Evolutionary conservation across 2,329 filamentous ascomycete genomes (phyloP).

Genomic region (Paecilomyces dactylethromorphus): DNA sequence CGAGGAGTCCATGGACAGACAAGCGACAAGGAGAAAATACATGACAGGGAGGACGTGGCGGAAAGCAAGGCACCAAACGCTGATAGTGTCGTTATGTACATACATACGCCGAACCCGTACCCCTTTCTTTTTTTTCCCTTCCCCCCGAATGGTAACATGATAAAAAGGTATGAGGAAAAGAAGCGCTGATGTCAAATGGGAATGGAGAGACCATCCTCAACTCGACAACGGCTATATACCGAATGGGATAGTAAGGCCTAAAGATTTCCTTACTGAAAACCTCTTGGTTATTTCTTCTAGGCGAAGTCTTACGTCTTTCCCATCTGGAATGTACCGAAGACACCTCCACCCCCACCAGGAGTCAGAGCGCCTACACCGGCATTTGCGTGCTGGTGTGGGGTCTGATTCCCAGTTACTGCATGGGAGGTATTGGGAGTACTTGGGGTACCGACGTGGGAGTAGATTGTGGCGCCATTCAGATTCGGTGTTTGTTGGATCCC

Average conservation of each 20-base stretch:
- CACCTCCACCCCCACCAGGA: constrained; percentile 66
- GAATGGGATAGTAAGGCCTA: not conserved
- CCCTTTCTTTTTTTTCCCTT: not conserved
- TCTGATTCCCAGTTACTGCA: constrained; percentile 41
- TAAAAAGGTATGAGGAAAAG: not conserved
- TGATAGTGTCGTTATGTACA: not conserved
- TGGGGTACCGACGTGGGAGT: constrained; percentile 47
- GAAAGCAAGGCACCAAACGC: not conserved
- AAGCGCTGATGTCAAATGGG: not conserved
- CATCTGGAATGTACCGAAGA: constrained; percentile 63
- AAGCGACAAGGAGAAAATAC: not conserved
- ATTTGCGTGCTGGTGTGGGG: constrained; percentile 47
- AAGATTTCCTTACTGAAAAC: not conserved
- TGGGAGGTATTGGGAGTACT: constrained; percentile 62
- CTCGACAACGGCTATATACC: not conserved
- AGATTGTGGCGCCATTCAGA: constrained; percentile 49
- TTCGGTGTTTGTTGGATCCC: constrained; percentile 45
- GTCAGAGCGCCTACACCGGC: constrained; percentile 64
- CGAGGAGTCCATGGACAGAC: not conserved
- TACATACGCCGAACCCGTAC: not conserved
- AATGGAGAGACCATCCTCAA: not conserved
- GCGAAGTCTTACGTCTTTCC: constrained; percentile 19
- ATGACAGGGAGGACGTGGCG: not conserved
- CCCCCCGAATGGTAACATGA: not conserved
- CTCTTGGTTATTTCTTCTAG: not conserved